A percentile compares a stretch with the other conserved stretches of the same genome.
Evolutionary conservation across 2,329 filamentous ascomycete species (phyloP).

Genomic region (Cercospora beticola): DNA sequence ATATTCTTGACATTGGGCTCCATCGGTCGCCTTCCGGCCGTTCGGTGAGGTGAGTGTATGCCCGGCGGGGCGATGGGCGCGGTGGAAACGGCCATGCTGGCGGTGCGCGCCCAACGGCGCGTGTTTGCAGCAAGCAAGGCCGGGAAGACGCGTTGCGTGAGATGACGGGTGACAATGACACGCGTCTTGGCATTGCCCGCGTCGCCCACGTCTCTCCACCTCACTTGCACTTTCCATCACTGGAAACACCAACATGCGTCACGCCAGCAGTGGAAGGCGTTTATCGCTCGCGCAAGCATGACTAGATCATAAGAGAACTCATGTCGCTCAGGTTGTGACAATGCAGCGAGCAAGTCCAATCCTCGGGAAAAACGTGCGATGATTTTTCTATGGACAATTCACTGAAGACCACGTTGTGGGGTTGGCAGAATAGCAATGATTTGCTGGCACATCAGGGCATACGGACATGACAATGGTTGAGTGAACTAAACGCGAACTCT

Average conservation of each 20-base stretch:
- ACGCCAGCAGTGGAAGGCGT: not conserved
- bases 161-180: not conserved
- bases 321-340: not conserved
- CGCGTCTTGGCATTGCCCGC: not conserved
- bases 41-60: slow-evolving; percentile 24
- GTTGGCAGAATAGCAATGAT: not conserved
- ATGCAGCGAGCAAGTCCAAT: not conserved
- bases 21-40: slow-evolving; percentile 28
- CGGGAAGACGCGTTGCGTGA: slow-evolving; percentile 6
- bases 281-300: not conserved
- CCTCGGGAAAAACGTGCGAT: not conserved
- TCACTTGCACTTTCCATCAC: not conserved
- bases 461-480: not conserved
- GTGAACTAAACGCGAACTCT: not conserved
- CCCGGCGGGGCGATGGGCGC: slow-evolving; percentile 5
- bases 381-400: not conserved
- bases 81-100: slow-evolving; percentile 10
- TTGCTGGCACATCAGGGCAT: not conserved
- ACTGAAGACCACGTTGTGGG: not conserved
- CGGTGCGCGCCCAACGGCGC: slow-evolving; percentile 1
- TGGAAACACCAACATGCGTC: not conserved
- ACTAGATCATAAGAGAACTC: not conserved
- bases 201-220: not conserved
- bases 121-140: slow-evolving; percentile 6
- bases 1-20: slow-evolving; percentile 85